These are phyloP conservation scores for Hypoxylon sp. DNA, from an alignment of 2,329 filamentous ascomycete species.

Conservation along the genomic window DNA sequence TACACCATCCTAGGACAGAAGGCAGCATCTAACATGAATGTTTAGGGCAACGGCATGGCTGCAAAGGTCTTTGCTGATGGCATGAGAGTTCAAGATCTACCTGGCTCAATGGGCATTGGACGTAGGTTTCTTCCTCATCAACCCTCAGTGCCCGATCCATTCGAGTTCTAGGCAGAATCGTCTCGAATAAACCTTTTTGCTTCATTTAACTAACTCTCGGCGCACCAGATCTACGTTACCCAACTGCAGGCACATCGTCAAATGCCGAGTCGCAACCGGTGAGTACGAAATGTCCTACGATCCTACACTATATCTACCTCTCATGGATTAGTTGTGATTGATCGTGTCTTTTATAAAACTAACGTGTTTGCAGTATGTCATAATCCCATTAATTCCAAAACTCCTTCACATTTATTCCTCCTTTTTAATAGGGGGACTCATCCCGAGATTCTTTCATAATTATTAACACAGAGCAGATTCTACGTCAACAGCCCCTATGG, in stretches of 20 bases:
- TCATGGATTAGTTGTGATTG: not conserved
- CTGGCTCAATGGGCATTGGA: slow-evolving; percentile 88
- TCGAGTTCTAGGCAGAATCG: not conserved
- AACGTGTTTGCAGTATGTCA: slow-evolving; percentile 31
- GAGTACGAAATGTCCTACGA: slow-evolving; percentile 3
- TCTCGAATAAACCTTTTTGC: not conserved
- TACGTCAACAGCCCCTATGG: slow-evolving; percentile 92
- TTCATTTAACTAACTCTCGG: slow-evolving; percentile 8
- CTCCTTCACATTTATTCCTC: not conserved
- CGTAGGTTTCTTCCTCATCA: slow-evolving; percentile 55
- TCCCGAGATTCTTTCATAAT: not conserved
- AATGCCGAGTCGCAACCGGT: slow-evolving; percentile 87
- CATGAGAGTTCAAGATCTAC: slow-evolving; percentile 78
- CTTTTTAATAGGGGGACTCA: not conserved
- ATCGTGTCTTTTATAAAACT: slow-evolving; percentile 8
- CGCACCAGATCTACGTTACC: slow-evolving; percentile 81
- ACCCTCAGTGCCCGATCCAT: not conserved
- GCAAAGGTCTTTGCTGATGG: slow-evolving; percentile 88
- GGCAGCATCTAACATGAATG: slow-evolving; percentile 19
- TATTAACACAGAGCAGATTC: slow-evolving; percentile 63
- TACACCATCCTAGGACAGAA: not conserved
- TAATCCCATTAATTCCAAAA: not conserved
- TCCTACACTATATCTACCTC: not conserved
- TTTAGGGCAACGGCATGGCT: slow-evolving; percentile 82
- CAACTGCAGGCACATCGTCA: slow-evolving; percentile 84